Conservation (phyloP, 2,329 filamentous ascomycete species). For the Aspergillus phoenicis region DNA sequence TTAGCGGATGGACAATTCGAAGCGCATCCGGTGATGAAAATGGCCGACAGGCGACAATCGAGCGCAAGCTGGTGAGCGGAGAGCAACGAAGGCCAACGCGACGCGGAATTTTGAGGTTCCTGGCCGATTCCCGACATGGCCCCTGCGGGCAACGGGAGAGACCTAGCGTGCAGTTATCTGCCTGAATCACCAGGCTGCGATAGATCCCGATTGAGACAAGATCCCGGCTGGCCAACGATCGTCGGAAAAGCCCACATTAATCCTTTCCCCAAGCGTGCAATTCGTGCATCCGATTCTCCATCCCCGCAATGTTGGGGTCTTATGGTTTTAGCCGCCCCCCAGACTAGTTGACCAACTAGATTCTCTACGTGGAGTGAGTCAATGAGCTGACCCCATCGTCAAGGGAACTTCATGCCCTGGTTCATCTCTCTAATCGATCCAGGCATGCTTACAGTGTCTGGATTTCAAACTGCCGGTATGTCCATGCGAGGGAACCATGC, state of each 20-base stretch:
- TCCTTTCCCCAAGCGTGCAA: not conserved
- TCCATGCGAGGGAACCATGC: conserved; percentile 4
- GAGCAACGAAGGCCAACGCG: conserved; percentile 35
- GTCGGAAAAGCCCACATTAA: not conserved
- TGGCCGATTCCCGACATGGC: conserved; percentile 8
- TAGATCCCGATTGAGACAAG: not conserved
- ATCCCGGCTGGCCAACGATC: not conserved
- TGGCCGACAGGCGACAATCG: conserved; percentile 11
- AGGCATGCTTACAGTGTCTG: not conserved
- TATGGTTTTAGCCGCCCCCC: not conserved
- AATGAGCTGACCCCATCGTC: not conserved
- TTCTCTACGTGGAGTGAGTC: not conserved
- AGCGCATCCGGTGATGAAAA: conserved; percentile 14
- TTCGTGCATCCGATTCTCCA: not conserved
- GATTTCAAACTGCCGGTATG: too few relatives aligned
- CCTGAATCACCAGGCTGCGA: conserved; percentile 26
- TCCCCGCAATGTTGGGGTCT: conserved; percentile 6
- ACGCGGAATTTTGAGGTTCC: conserved; percentile 42
- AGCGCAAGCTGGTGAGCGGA: conserved; percentile 11
- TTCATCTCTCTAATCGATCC: not conserved
- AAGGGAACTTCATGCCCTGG: not conserved
- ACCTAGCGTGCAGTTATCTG: conserved; percentile 17
- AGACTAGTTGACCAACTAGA: not conserved
- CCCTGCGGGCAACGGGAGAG: conserved; percentile 14
- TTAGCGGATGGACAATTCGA: conserved; percentile 9